Base-by-base conservation (phyloP, 169 alveolate species). In the Plasmodium cynomolgi region DNA sequence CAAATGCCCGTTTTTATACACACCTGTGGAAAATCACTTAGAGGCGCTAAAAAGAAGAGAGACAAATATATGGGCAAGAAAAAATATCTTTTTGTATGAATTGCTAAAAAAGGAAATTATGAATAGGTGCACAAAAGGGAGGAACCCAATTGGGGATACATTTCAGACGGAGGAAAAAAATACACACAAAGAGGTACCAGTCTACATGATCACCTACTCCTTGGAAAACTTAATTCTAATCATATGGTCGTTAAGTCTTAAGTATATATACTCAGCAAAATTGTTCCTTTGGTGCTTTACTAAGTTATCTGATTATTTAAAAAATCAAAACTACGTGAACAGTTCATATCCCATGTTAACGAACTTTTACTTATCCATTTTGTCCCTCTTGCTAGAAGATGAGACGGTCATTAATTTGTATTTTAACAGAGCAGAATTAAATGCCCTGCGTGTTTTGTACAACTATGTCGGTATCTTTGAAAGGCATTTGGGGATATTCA, bases 11-110 rank as follows among this genome's bases (percentile, higher is more conserved):
- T 54, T 81, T 83, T 37, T 91, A 58, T 50, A 34, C 17, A 37
- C 83, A 68, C 29, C 44, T 15, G 50, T 77, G 15, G 83, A 26
- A 20, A 80, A 34, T 1, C 75, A 17, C 1, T 11, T 17, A 31
- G 31, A 9, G 6, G 73, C 4, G 33, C 23, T 80, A 5, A 37
- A 34, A 34, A 68, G 54, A 15, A 68, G 73, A 20, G 68, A 77
- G 33, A 77, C 3, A 77, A 77, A 37, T 34, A 44, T n/a, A 74
- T 20, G 31, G 26, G 41, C 82, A 6, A 80, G 44, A 8, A 91
- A 81, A 91, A 91, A 91, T 82, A 41, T 91, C 26, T n/a, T 91
- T 72, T 91, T 91, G 56, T 91, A 91, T 72, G 85, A 91, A 82
- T 83, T 71, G 26, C 44, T 91, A 74, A 91, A 91, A 91, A 91